Conservation (phyloP, 2,329 filamentous ascomycete species). For the Stachybotrys echinatus region DNA sequence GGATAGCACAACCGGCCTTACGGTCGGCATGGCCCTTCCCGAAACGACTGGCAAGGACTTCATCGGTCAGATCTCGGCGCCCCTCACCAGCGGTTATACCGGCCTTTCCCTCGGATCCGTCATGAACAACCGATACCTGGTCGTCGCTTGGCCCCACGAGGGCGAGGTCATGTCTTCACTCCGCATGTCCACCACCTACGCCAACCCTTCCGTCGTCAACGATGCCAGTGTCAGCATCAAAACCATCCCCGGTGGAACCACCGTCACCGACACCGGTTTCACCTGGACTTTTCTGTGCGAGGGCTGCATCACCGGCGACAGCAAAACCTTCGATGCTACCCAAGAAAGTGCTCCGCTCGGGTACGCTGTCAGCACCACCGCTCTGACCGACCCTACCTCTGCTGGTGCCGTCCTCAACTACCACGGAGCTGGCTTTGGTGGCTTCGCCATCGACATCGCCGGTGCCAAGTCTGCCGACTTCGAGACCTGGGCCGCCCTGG, state of each 20-base stretch:
- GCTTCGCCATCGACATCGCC: conserved; percentile 30
- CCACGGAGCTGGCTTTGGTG: conserved; percentile 40
- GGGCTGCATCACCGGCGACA: conserved; percentile 47
- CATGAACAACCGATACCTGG: conserved; percentile 54
- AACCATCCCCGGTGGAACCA: conserved; percentile 54
- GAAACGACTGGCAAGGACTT: conserved; percentile 48
- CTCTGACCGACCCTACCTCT: conserved; percentile 29
- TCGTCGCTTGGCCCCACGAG: conserved; percentile 52
- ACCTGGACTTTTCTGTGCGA: conserved; percentile 61
- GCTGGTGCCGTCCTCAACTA: conserved; percentile 23
- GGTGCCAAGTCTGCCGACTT: conserved; percentile 34
- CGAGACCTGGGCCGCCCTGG: conserved; percentile 33
- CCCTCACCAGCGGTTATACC: conserved; percentile 41
- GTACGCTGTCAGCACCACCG: conserved; percentile 47
- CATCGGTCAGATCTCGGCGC: conserved; percentile 49
- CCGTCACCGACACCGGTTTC: conserved; percentile 52
- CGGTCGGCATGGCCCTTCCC: conserved; percentile 52
- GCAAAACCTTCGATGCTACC: conserved; percentile 37
- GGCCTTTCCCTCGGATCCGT: conserved; percentile 50
- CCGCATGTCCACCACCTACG: conserved; percentile 54
- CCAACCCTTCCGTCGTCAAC: conserved; percentile 51
- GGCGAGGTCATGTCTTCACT: conserved; percentile 53
- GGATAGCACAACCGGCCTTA: conserved; percentile 37
- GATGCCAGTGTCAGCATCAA: conserved; percentile 46
- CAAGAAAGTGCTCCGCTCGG: conserved; percentile 43